These are phyloP conservation scores for Eucalyptus regnans DNA, from an alignment of 345 rosid species.

Conservation along the genomic window DNA sequence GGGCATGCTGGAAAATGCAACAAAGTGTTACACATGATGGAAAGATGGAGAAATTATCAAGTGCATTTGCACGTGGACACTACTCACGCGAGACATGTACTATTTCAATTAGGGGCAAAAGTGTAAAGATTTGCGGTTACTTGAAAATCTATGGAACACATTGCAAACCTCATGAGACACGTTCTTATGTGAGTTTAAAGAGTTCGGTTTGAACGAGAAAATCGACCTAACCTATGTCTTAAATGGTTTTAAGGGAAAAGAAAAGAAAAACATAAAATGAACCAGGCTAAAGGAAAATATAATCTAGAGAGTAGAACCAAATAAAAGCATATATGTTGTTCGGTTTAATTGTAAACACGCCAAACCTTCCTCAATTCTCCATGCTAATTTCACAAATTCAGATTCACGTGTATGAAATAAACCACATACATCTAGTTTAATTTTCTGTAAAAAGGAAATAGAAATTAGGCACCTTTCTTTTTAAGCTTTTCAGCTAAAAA, in stretches of 20 bases:
- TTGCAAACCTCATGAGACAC: not conserved
- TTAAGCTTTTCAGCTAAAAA: not conserved
- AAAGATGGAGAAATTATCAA: not conserved
- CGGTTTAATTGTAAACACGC: not conserved
- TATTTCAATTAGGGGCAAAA: not conserved
- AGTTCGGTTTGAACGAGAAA: not conserved
- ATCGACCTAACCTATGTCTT: not conserved
- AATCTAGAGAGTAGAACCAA: not conserved
- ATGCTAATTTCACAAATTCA: not conserved
- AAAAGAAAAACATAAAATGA: not conserved
- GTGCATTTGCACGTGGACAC: not conserved
- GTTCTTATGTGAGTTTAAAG: not conserved
- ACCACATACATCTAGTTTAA: not conserved
- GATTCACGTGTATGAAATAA: not conserved
- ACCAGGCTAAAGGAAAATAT: not conserved
- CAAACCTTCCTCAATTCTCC: not conserved
- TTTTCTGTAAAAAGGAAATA: not conserved
- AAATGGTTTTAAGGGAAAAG: not conserved
- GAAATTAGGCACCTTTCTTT: not conserved
- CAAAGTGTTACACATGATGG: no score
- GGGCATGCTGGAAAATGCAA: no score
- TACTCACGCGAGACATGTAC: not conserved
- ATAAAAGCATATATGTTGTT: not conserved
- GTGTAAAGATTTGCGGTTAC: not conserved
- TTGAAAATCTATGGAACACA: not conserved